Percentiles rank a stretch among this genome's conserved stretches.
Conservation (phyloP, 2,329 filamentous ascomycete species). For the Aspergillus sojae region DNA sequence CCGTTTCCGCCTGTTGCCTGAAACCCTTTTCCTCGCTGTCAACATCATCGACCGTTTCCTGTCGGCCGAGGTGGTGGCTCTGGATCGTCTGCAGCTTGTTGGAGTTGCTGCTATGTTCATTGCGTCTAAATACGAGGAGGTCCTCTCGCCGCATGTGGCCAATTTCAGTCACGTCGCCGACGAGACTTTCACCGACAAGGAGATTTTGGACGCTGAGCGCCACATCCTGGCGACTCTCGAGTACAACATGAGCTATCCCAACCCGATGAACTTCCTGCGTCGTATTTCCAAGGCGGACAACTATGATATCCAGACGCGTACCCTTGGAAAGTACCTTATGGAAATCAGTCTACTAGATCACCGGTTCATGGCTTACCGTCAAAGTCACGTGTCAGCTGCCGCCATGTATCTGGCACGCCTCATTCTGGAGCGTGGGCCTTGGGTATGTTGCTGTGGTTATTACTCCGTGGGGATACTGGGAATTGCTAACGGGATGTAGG, state of each 20-base stretch:
- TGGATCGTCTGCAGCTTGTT: slow-evolving; percentile 93
- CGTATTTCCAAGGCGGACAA: slow-evolving; percentile 99
- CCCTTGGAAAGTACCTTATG: slow-evolving; percentile 94
- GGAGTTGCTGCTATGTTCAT: slow-evolving; percentile 99
- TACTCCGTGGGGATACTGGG: background rate
- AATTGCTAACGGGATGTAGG: slow-evolving; percentile 52
- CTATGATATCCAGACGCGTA: slow-evolving; percentile 97
- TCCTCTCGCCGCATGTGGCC: slow-evolving; percentile 91
- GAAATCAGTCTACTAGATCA: slow-evolving; percentile 96
- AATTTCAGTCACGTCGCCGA: slow-evolving; percentile 98
- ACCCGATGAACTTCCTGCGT: slow-evolving; percentile 99
- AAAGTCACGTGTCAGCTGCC: slow-evolving; percentile 86
- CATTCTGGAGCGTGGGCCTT: slow-evolving; percentile 86
- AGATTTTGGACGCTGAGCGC: slow-evolving; percentile 96
- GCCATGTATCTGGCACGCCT: slow-evolving; percentile 93
- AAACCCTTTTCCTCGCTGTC: slow-evolving; percentile 94
- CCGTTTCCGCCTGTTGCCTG: slow-evolving; percentile 90
- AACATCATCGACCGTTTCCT: slow-evolving; percentile 99
- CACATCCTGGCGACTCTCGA: slow-evolving; percentile 88
- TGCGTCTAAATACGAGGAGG: slow-evolving; percentile 97
- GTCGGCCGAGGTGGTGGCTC: slow-evolving; percentile 90
- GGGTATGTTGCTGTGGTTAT: slow-evolving; percentile 58
- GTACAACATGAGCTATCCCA: slow-evolving; percentile 97
- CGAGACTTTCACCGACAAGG: slow-evolving; percentile 90
- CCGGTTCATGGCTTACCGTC: slow-evolving; percentile 85